A percentile compares a stretch with the other conserved stretches of the same genome.
phyloP scores from a whole-genome alignment of 345 rosid genomes.

The Pistacia vera region DNA sequence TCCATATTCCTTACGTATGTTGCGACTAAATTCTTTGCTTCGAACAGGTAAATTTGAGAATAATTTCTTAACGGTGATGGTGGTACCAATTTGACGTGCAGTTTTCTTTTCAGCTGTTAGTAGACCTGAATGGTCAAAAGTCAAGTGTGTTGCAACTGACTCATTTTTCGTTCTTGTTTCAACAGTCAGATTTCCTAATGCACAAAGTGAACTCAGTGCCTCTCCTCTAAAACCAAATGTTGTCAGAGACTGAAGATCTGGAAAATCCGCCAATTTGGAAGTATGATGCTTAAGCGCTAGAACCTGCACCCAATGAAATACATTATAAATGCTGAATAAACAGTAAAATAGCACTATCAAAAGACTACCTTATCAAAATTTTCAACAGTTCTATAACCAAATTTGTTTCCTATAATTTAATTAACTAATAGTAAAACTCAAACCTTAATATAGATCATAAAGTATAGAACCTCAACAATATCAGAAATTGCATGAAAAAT shows the following conservation, averaged over 20 bases:
- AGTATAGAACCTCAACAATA: neutral
- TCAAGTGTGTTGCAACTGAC: conserved; percentile 76
- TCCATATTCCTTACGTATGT: conserved; percentile 93
- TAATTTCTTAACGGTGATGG: conserved; percentile 79
- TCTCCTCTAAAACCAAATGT: conserved; percentile 98
- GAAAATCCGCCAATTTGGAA: conserved; percentile 81
- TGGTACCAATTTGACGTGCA: conserved; percentile 91
- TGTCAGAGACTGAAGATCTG: conserved; percentile 73
- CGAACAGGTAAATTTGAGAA: conserved; percentile 92
- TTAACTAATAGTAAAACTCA: neutral
- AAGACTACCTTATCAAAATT: neutral
- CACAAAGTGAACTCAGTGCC: conserved; percentile 92
- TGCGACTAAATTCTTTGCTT: conserved; percentile 89
- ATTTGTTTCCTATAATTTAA: neutral
- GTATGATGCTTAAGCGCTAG: conserved; percentile 93
- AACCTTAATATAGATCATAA: neutral
- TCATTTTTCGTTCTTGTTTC: conserved; percentile 81
- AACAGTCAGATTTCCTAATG: conserved; percentile 74
- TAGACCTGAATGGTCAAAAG: conserved; percentile 81
- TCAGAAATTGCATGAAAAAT: neutral
- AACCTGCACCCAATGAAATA: conserved; percentile 45
- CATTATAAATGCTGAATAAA: neutral
- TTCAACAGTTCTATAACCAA: neutral
- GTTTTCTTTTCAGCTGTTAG: conserved; percentile 65
- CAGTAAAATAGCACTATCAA: neutral